A percentile compares a stretch with the other conserved stretches of the same genome.
These are phyloP conservation scores for Termitomyces titanicus DNA, from an alignment of 768 basidiomycete species.

Conservation along the genomic window DNA sequence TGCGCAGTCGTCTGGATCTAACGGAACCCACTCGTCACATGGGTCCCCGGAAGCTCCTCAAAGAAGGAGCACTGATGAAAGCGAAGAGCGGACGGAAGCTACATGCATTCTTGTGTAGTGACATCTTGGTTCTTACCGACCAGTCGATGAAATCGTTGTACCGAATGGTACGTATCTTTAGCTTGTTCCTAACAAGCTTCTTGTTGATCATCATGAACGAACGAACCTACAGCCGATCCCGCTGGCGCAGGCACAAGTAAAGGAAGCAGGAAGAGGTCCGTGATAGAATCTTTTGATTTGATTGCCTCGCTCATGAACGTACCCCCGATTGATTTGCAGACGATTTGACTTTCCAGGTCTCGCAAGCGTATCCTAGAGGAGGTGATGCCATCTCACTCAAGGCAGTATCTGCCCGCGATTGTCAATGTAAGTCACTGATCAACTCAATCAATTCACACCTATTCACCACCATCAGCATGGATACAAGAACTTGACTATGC, in stretches of 20 bases:
- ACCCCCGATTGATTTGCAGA: conserved; percentile 37
- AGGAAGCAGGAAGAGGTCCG: conserved; percentile 50
- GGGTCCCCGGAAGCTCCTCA: conserved; percentile 75
- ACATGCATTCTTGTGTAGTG: conserved; percentile 79
- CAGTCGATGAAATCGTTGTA: conserved; percentile 67
- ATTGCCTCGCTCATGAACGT: neutral
- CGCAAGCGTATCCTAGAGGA: conserved; percentile 66
- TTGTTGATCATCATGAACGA: neutral
- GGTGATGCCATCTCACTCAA: conserved; percentile 66
- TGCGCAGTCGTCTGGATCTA: conserved; percentile 64
- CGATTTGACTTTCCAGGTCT: conserved; percentile 63
- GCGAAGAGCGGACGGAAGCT: conserved; percentile 81
- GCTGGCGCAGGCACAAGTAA: conserved; percentile 61
- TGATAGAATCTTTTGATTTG: neutral
- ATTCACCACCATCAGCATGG: conserved; percentile 19
- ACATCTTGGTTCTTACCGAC: conserved; percentile 85
- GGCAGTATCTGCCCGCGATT: conserved; percentile 14
- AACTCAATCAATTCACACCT: neutral
- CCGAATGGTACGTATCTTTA: conserved; percentile 55
- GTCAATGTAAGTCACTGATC: conserved; percentile 9
- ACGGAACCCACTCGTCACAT: conserved; percentile 85
- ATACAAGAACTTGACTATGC: conserved; percentile 31
- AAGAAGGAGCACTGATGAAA: conserved; percentile 76
- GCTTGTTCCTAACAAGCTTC: neutral
- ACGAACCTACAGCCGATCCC: conserved; percentile 58